A percentile compares a stretch with the other conserved stretches of the same genome.
Evolutionary conservation across 345 rosid species (phyloP).

Genomic region (Dimocarpus longan): DNA sequence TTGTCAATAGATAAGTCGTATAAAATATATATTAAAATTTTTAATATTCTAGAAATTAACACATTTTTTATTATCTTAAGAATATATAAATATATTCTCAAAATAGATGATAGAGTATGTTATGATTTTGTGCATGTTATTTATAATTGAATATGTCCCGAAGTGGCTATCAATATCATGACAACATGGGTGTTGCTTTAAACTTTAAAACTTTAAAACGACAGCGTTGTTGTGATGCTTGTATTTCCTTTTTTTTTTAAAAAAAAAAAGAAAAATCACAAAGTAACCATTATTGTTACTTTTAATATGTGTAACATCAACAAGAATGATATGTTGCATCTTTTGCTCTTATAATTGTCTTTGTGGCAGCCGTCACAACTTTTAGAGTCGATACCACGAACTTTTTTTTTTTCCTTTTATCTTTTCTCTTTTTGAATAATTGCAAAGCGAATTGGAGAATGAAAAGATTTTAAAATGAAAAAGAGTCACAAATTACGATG

Average conservation of each 20-base stretch:
- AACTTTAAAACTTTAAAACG: neutral
- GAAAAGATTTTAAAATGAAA: no score
- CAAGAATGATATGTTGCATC: neutral
- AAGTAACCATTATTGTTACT: neutral
- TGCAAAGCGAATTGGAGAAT: no score
- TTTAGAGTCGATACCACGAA: neutral
- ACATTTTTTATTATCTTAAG: no score
- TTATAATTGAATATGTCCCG: neutral
- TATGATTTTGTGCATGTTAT: no score
- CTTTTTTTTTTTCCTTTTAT: neutral
- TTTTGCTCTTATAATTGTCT: conserved; percentile 8
- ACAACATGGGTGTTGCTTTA: neutral
- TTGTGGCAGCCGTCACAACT: neutral
- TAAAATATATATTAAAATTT: no score
- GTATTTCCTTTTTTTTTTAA: neutral
- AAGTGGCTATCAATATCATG: neutral
- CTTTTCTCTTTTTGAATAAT: neutral
- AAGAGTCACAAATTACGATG: no score
- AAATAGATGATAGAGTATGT: no score
- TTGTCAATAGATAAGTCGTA: no score
- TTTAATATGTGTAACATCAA: conserved; percentile 15
- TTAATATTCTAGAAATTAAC: no score
- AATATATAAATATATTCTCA: no score
- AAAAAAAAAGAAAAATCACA: neutral
- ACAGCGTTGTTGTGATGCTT: neutral